Percentiles rank a stretch among this genome's conserved stretches.
Evolutionary conservation across 805 yeast genomes (phyloP).

Genomic region (Monosporozyma aerobia): DNA sequence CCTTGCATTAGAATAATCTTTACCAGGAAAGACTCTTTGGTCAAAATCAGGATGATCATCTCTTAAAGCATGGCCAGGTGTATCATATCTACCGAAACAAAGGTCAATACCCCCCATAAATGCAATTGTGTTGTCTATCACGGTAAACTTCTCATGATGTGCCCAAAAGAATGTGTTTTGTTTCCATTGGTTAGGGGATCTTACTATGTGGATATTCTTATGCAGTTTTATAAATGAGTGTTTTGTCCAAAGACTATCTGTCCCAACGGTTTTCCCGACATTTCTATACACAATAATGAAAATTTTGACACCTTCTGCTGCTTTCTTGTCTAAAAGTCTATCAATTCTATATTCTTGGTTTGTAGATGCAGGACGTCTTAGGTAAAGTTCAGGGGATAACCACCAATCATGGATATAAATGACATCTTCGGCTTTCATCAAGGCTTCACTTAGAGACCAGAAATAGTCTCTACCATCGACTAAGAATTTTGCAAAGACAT

Average conservation of each 20-base stretch:
- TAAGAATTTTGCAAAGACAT: constrained; percentile 90
- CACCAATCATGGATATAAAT: constrained; percentile 98
- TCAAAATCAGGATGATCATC: constrained; percentile 56
- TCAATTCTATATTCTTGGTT: constrained; percentile 92
- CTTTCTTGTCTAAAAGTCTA: constrained; percentile 76
- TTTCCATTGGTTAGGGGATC: constrained; percentile 91
- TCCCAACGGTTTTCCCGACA: constrained; percentile 86
- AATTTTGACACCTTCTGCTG: constrained; percentile 89
- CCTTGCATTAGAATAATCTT: constrained; percentile 94
- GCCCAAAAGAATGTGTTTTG: constrained; percentile 98
- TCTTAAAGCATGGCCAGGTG: constrained; percentile 84
- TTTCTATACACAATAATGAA: constrained; percentile 88
- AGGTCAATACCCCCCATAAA: constrained; percentile 94
- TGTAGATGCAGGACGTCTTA: constrained; percentile 90
- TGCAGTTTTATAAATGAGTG: constrained; percentile 83
- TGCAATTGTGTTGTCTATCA: constrained; percentile 80
- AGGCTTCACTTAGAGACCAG: constrained; percentile 91
- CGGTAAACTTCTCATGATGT: constrained; percentile 88
- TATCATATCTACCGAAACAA: constrained; percentile 92
- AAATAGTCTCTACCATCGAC: constrained; percentile 94
- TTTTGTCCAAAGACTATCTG: constrained; percentile 90
- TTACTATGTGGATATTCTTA: constrained; percentile 75
- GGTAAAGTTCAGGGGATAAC: constrained; percentile 87
- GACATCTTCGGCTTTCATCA: constrained; percentile 87
- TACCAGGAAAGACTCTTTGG: constrained; percentile 77